A percentile compares a stretch with the other conserved stretches of the same genome.
Evolutionary conservation across 306 rosid species (phyloP).

Genomic region (Gillenia trifoliata): DNA sequence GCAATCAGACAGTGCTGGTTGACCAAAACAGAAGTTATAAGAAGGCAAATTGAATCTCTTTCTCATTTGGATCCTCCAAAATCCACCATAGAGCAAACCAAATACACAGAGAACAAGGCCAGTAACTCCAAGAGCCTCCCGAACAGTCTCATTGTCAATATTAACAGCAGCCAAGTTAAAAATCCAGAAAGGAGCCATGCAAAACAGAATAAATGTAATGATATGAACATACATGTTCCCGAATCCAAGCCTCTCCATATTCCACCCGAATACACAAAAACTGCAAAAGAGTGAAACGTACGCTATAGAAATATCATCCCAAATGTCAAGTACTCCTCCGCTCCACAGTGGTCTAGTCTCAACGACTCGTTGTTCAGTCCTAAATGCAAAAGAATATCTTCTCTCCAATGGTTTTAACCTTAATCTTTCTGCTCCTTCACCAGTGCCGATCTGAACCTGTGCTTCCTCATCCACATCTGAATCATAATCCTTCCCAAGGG

Average conservation of each 20-base stretch:
- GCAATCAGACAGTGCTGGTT: conserved; percentile 64
- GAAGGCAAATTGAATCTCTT: conserved; percentile 78
- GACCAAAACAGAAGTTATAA: conserved; percentile 70
- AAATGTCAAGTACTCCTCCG: conserved; percentile 81
- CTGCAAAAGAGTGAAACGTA: conserved; percentile 78
- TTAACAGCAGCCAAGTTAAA: conserved; percentile 81
- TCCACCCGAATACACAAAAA: conserved; percentile 90
- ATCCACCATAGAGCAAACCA: conserved; percentile 93
- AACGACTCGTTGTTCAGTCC: conserved; percentile 33
- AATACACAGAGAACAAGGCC: conserved; percentile 74
- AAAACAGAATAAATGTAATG: conserved; percentile 72
- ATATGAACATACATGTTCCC: conserved; percentile 95
- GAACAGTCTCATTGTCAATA: conserved; percentile 57
- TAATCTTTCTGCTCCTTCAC: conserved; percentile 26
- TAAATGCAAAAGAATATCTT: conserved; percentile 58
- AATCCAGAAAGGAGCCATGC: conserved; percentile 92
- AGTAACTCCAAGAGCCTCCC: conserved; percentile 45
- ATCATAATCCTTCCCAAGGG: conserved; percentile 79
- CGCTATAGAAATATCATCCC: conserved; percentile 74
- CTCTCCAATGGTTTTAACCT: conserved; percentile 41
- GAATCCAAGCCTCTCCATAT: conserved; percentile 93
- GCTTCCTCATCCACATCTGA: conserved; percentile 67
- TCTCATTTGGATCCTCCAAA: conserved; percentile 98
- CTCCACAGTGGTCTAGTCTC: conserved; percentile 64
- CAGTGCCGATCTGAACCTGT: conserved; percentile 31